Evolutionary conservation across 805 yeast genomes (phyloP), one percentile per base, ranked within the genome.

Genomic region (Nadsonia fulvescens): DNA sequence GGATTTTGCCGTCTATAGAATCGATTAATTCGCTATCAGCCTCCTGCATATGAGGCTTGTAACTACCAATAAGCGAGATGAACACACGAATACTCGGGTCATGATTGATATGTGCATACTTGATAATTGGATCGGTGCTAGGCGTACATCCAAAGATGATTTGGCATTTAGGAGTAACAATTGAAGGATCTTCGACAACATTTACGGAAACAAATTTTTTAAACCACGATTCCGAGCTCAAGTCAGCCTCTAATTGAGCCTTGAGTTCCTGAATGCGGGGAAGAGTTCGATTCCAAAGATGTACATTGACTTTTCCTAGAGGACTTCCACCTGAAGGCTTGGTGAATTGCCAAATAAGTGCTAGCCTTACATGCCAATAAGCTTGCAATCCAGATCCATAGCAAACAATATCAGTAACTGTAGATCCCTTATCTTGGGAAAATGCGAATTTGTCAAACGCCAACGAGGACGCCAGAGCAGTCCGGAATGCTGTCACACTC

Each of bases 11-110:
- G 13, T 25, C 20, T 8, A 25, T 23, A 5, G 14, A 4, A 5
- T 21, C 8, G 18, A 27, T 21, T 5, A 27, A 16, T 3, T 11
- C 18, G 2, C 25, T 16, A 5, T 27, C 29, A 4, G 18, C 29
- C 14, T 27, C 29, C 11, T 25, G 22, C 29, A 27, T 27, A 22
- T 27, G 25, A 4, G 29, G 29, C 21, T 27, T 27, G 22, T 27
- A 27, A 6, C 22, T 18, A 6, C 29, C 29, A 17, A 27, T 27
- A 6, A 27, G 22, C 2, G 25, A 24, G 8, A 22, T 11, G 21
- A 18, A 27, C n/a, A n/a, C n/a, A n/a, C n/a, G n/a, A n/a, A n/a
- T n/a, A n/a, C n/a, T n/a, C n/a, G n/a, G n/a, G n/a, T n/a, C n/a
- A n/a, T n/a, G n/a, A n/a, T n/a, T n/a, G n/a, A n/a, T n/a, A n/a